phyloP scores from a whole-genome alignment of 352 stramenopile genomes.

The Phytophthora citricola region DNA sequence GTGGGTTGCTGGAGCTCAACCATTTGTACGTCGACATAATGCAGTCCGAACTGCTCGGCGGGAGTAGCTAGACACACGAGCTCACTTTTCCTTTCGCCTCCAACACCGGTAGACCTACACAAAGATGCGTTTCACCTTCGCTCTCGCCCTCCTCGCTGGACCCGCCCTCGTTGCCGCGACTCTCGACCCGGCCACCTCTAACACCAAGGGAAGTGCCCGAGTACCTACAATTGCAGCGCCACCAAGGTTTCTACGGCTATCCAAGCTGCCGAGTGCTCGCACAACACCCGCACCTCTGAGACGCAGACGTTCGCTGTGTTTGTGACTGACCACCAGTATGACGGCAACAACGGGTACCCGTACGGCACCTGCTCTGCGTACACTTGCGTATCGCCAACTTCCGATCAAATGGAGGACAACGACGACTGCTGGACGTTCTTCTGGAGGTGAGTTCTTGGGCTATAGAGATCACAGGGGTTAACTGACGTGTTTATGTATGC shows the following conservation, averaged over 20 bases:
- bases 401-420: conserved; percentile 22
- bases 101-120: not conserved
- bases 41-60: not conserved
- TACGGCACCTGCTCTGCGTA: conserved; percentile 44
- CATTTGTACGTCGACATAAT: not conserved
- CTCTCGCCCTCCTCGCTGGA: conserved; percentile 21
- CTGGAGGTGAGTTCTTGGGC: conserved; percentile 31
- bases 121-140: conserved; percentile 28
- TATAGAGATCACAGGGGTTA: not conserved
- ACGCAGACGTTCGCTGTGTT: conserved; percentile 44
- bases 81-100: conserved; percentile 2
- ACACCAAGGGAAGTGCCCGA: conserved; percentile 31
- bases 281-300: conserved; percentile 43
- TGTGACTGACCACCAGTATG: conserved; percentile 40
- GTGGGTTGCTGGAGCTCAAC: conserved; percentile 2
- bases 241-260: conserved; percentile 31
- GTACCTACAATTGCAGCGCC: conserved; percentile 22
- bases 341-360: conserved; percentile 37
- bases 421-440: conserved; percentile 45
- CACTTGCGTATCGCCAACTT: conserved; percentile 19
- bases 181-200: conserved; percentile 27
- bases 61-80: not conserved
- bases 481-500: conserved; percentile 16
- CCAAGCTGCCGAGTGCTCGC: conserved; percentile 43
- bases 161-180: conserved; percentile 32